Evolutionary conservation across 257 asterid species (phyloP).

Genomic region (Capsicum rhomboideum): DNA sequence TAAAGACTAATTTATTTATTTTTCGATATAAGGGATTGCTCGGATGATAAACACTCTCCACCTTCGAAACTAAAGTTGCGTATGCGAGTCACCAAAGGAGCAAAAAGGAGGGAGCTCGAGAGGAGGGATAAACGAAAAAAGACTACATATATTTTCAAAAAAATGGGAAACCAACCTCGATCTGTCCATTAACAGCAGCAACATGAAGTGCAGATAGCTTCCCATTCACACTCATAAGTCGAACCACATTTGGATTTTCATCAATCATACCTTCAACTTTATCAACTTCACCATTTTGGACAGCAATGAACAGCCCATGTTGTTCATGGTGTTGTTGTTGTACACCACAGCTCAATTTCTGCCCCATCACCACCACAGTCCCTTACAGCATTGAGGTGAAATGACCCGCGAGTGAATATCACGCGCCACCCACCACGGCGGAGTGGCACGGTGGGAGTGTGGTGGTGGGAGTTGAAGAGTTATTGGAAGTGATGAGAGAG

Average conservation of each 20-base stretch:
- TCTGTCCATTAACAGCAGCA: conserved; percentile 64
- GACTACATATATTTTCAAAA: background rate
- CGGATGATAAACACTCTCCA: background rate
- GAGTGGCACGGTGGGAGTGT: conserved; percentile 18
- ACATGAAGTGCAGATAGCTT: conserved; percentile 58
- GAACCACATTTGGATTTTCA: conserved; percentile 39
- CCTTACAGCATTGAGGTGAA: conserved; percentile 2
- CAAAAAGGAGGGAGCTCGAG: too few relatives aligned
- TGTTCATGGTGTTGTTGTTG: conserved; percentile 32
- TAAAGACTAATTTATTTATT: background rate
- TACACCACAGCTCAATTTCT: conserved; percentile 57
- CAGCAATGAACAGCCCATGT: conserved; percentile 44
- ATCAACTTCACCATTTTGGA: conserved; percentile 61
- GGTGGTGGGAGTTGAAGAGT: conserved; percentile 15
- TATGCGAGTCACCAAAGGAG: background rate
- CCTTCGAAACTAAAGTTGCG: background rate
- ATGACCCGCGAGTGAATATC: background rate
- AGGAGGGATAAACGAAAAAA: too few relatives aligned
- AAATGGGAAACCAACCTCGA: conserved; percentile 41
- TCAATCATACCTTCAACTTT: conserved; percentile 46
- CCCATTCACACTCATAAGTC: conserved; percentile 26
- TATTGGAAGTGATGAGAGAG: conserved; percentile 11
- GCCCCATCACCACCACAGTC: conserved; percentile 43
- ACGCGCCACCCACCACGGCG: conserved; percentile 64
- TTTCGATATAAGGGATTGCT: background rate